Evolutionary conservation across 805 yeast genomes (phyloP).

Genomic region (Scheffersomyces amazonensis): DNA sequence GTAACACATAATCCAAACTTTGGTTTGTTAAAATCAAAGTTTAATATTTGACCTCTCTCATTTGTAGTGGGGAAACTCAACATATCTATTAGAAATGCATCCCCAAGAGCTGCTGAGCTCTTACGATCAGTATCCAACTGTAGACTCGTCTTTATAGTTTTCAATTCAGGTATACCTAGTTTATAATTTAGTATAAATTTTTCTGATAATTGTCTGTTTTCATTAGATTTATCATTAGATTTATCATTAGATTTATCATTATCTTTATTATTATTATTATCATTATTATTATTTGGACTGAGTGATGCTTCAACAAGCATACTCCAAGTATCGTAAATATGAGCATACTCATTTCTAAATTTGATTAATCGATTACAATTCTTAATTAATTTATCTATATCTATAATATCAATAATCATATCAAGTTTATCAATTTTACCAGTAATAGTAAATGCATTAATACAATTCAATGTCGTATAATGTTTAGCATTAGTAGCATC

Average conservation of each 20-base stretch:
- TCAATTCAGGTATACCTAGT: slow-evolving; percentile 26
- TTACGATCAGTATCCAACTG: slow-evolving; percentile 22
- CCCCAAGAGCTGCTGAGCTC: slow-evolving; percentile 17
- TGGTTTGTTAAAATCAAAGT: slow-evolving; percentile 23
- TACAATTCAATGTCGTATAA: slow-evolving; percentile 21
- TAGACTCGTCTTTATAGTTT: slow-evolving; percentile 24
- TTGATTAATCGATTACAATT: slow-evolving; percentile 25
- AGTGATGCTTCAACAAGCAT: slow-evolving; percentile 26
- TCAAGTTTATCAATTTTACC: slow-evolving; percentile 8
- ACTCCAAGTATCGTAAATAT: slow-evolving; percentile 30
- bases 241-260: too few relatives aligned
- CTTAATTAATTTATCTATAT: slow-evolving; percentile 35
- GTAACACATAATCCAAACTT: slow-evolving; percentile 24
- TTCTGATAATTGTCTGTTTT: too few relatives aligned
- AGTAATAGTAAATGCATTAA: slow-evolving; percentile 28
- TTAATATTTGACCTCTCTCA: slow-evolving; percentile 25
- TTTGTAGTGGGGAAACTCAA: slow-evolving; percentile 28
- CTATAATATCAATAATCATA: slow-evolving; percentile 36
- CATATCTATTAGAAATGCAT: slow-evolving; percentile 39
- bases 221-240: too few relatives aligned
- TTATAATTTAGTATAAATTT: slow-evolving; percentile 10
- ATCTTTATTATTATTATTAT: too few relatives aligned
- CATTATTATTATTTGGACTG: background rate
- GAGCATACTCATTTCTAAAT: slow-evolving; percentile 27
- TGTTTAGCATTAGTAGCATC: slow-evolving; percentile 18